phyloP scores from a whole-genome alignment of 2,329 filamentous ascomycete genomes.

The Pseudogymnoascus sp. region DNA sequence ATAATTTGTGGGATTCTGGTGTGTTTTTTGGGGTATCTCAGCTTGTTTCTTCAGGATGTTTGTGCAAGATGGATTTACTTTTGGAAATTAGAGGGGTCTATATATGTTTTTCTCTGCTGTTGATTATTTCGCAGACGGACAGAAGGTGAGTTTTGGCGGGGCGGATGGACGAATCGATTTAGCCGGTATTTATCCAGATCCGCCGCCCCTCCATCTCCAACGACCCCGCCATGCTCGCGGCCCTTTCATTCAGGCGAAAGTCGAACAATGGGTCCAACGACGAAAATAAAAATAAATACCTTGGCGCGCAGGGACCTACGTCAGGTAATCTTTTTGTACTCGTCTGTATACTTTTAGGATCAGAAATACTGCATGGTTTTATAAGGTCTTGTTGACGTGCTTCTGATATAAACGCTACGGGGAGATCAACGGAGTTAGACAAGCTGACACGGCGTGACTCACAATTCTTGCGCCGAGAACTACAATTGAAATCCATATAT shows the following conservation, averaged over 20 bases:
- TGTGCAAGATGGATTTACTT: neutral
- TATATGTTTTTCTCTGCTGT: neutral
- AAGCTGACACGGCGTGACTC: constrained; percentile 3
- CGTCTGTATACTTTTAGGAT: neutral
- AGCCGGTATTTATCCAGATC: constrained; percentile 6
- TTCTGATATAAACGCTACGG: neutral
- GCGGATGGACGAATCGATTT: neutral
- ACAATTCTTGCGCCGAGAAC: neutral
- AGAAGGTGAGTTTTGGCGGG: constrained; percentile 5
- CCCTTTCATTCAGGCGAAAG: constrained; percentile 6
- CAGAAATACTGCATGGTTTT: neutral
- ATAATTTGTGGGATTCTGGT: neutral
- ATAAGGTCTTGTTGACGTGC: neutral
- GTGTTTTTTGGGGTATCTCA: neutral
- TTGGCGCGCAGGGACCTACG: neutral
- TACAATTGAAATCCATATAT: neutral
- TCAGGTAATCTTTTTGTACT: neutral
- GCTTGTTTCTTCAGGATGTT: neutral
- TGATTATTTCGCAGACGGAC: neutral
- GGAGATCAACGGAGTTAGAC: neutral
- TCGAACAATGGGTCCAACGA: neutral
- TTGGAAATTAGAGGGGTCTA: neutral
- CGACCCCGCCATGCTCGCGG: constrained; percentile 4
- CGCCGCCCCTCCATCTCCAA: constrained; percentile 2
- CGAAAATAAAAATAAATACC: neutral